These are phyloP conservation scores for Termitomyces sp. DNA, from an alignment of 1,284 basidiomycete genomes.

Conservation along the genomic window DNA sequence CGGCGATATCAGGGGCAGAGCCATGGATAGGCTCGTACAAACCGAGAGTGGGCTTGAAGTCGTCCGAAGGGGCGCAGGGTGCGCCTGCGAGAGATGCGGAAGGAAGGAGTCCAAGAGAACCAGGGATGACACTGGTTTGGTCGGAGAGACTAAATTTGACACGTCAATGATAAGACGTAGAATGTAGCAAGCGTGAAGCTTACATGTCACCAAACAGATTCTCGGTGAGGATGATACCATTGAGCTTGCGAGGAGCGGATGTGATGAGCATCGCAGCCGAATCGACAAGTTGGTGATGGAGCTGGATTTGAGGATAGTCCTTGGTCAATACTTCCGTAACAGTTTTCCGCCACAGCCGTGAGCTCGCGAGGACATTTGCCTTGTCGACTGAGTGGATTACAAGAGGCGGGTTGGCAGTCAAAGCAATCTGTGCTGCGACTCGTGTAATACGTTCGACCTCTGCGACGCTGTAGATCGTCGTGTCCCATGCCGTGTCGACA, in stretches of 20 bases:
- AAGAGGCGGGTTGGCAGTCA: slow-evolving; percentile 80
- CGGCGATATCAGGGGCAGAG: slow-evolving; percentile 95
- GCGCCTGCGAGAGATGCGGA: slow-evolving; percentile 94
- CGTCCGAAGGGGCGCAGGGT: slow-evolving; percentile 67
- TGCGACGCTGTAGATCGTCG: slow-evolving; percentile 86
- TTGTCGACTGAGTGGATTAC: slow-evolving; percentile 96
- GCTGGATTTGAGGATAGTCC: slow-evolving; percentile 82
- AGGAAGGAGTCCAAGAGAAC: slow-evolving; percentile 92
- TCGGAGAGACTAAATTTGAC: slow-evolving; percentile 77
- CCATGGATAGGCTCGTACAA: slow-evolving; percentile 97
- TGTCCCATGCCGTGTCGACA: slow-evolving; percentile 78
- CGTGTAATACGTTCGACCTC: slow-evolving; percentile 96
- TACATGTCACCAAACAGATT: slow-evolving; percentile 97
- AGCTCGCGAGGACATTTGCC: slow-evolving; percentile 96
- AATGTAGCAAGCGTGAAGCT: slow-evolving; percentile 25
- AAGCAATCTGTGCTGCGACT: slow-evolving; percentile 91
- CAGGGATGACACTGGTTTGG: slow-evolving; percentile 96
- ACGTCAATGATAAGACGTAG: slow-evolving; percentile 4
- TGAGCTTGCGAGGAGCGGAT: slow-evolving; percentile 87
- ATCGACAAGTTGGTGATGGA: slow-evolving; percentile 94
- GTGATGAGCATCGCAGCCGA: slow-evolving; percentile 97
- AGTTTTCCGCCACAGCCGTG: slow-evolving; percentile 90
- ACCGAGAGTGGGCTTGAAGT: slow-evolving; percentile 74
- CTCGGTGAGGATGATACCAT: slow-evolving; percentile 93
- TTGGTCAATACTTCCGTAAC: slow-evolving; percentile 78